phyloP scores from a whole-genome alignment of 2,329 filamentous ascomycete genomes.

The Epichloe sp. region DNA sequence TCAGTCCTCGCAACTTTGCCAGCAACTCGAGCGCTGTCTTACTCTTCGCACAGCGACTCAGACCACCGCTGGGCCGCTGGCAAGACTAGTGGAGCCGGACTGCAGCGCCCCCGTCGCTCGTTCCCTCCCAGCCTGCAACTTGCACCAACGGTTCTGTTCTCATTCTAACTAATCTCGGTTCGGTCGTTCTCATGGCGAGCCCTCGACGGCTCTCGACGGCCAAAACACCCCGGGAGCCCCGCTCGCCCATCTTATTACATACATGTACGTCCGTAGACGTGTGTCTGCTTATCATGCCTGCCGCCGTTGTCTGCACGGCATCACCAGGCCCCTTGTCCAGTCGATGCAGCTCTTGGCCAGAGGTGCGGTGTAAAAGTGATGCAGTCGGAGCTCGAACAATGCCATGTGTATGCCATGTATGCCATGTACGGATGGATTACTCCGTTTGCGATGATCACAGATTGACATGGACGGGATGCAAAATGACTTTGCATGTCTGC shows the following conservation, averaged over 20 bases:
- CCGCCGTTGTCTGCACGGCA: conserved; percentile 4
- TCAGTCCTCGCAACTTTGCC: background rate
- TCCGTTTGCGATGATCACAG: too few species aligned
- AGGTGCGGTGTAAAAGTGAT: background rate
- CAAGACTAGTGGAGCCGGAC: background rate
- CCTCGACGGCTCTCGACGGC: background rate
- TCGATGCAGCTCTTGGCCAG: background rate
- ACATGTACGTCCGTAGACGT: background rate
- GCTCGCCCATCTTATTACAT: conserved; percentile 2
- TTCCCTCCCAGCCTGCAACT: background rate
- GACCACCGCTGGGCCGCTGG: background rate
- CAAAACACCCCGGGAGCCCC: conserved; percentile 2
- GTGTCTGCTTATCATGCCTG: background rate
- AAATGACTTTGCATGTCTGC: too few species aligned
- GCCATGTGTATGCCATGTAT: too few species aligned
- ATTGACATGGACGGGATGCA: too few species aligned
- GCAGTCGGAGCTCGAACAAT: background rate
- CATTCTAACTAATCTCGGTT: too few species aligned
- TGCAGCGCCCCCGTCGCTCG: background rate
- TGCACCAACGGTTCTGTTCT: background rate
- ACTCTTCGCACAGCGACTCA: background rate
- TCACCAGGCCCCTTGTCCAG: background rate
- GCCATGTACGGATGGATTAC: too few species aligned
- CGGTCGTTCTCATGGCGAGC: background rate
- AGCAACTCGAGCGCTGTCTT: background rate